Conservation (phyloP, 441 rosid species). For the Aleurites moluccanus region DNA sequence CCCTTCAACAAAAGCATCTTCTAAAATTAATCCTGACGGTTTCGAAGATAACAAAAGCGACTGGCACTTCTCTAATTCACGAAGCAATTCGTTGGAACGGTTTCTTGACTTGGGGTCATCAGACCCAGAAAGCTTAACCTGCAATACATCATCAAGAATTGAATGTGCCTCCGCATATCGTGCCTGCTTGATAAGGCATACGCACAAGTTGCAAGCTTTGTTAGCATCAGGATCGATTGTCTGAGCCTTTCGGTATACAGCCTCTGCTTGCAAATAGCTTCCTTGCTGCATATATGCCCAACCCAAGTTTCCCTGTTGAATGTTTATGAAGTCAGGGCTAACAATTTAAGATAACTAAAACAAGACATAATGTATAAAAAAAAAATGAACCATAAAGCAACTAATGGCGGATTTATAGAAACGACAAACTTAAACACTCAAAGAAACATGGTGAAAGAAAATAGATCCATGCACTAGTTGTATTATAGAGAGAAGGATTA, state of each 20-base stretch:
- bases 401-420: neutral
- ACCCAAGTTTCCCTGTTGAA: conserved; percentile 75
- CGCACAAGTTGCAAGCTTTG: conserved; percentile 74
- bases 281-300: conserved; percentile 96
- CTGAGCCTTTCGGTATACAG: conserved; percentile 70
- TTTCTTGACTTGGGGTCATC: conserved; percentile 53
- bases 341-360: neutral
- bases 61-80: conserved; percentile 37
- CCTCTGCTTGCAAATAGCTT: conserved; percentile 75
- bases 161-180: conserved; percentile 48
- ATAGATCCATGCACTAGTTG: too few species aligned
- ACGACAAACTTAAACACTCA: neutral
- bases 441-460: neutral
- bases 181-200: conserved; percentile 69
- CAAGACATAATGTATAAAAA: neutral
- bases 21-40: conserved; percentile 40
- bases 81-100: conserved; percentile 59
- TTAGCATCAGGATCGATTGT: conserved; percentile 71
- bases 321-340: neutral
- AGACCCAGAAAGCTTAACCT: conserved; percentile 49
- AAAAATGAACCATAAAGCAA: neutral
- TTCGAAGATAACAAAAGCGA: conserved; percentile 15
- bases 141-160: conserved; percentile 43
- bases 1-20: conserved; percentile 47
- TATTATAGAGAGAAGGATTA: neutral